Percentiles rank a stretch among this genome's conserved stretches.
Conservation (phyloP, 176 grass and related monocot species). For the Chrysopogon serrulatus region DNA sequence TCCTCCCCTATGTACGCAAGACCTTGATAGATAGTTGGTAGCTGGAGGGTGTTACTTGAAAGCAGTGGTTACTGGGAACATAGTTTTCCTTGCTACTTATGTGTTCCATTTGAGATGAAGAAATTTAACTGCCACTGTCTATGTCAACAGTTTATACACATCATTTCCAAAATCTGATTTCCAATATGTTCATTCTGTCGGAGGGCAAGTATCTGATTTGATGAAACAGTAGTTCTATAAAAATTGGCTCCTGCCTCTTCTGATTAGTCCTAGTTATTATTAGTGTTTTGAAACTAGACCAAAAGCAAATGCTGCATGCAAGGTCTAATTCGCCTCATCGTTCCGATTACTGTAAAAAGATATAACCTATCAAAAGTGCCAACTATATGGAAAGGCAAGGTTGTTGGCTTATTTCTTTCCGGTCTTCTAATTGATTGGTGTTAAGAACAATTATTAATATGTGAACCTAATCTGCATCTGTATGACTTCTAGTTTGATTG, state of each 20-base stretch:
- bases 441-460: neutral
- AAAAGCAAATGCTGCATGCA: neutral
- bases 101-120: neutral
- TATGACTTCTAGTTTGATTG: neutral
- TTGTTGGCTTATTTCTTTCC: neutral
- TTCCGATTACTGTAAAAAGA: neutral
- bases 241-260: neutral
- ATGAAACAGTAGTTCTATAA: neutral
- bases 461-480: neutral
- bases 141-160: neutral
- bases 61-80: neutral
- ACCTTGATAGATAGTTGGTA: conserved; percentile 10
- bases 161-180: neutral
- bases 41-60: conserved; percentile 5
- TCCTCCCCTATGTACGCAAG: neutral
- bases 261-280: neutral
- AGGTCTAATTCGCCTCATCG: neutral
- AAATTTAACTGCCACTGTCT: neutral
- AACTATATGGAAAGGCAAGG: neutral
- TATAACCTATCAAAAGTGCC: neutral
- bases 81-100: neutral
- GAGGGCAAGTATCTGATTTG: neutral
- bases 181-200: neutral
- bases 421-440: neutral
- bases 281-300: neutral